Evolutionary conservation across 139 green algal species (phyloP), one percentile per base, ranked within the genome.

Genomic region (Eudorina sp.): DNA sequence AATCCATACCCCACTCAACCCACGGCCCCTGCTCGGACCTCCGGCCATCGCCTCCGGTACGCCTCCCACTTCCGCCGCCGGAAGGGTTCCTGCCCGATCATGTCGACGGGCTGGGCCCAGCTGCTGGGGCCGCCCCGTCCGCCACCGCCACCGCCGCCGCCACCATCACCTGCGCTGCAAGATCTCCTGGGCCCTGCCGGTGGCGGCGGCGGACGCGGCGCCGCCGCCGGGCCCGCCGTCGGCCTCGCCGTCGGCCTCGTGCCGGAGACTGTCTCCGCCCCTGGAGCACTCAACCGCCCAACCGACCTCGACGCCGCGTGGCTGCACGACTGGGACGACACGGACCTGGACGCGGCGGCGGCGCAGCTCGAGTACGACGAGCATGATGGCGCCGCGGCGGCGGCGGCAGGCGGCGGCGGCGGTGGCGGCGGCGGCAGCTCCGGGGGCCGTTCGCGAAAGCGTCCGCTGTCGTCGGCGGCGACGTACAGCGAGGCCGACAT

Each of bases 401-500:
- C 48, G 18, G 75, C 75, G 0, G 51, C 51, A 16, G 31, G 31
- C 11, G 60, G 41, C 0, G 40, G 25, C 8, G 48, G 48, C n/a
- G 75, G 31, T 14, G 75, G 51, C 75, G 75, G 48, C 18, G 53
- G 48, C 34, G 34, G 48, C 36, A 31, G 51, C n/a, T 41, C 72
- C 18, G 73, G 73, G 25, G 45, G 45, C 11, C 9, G 8, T 7
- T 51, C 34, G 21, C 41, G 81, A 3, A 87, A 87, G 31, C 62
- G 81, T 4, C 81, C 81, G 23, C 81, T 87, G 45, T 79, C 62
- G 14, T 87, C 81, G 1, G 45, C 81, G 5, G 81, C 45, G 1
- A 87, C 81, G 2, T 79, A n/a, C 6, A 78, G 18, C 29, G 81
- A 87, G 43, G 34, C 31, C 2, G 81, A 87, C 9, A 4, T 87